These are phyloP conservation scores for Polyporus arcularius DNA, from an alignment of 768 basidiomycete genomes.

Conservation along the genomic window DNA sequence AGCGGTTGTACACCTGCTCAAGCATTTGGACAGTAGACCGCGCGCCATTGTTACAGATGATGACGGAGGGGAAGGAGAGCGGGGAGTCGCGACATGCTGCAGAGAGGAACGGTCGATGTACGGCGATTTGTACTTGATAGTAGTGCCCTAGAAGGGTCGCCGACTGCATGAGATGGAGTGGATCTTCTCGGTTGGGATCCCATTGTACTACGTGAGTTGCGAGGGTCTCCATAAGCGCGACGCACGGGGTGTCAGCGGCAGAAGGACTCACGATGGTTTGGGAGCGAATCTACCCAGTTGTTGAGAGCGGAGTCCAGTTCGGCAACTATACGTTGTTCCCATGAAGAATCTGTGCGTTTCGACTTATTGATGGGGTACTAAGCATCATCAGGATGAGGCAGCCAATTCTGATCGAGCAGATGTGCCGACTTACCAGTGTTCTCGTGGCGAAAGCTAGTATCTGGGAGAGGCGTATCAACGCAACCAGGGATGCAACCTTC, in stretches of 20 bases:
- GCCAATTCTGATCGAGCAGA: not conserved
- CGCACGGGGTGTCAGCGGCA: no score
- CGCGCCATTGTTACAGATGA: constrained; percentile 83
- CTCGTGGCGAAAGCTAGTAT: constrained; percentile 61
- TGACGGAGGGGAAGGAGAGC: constrained; percentile 57
- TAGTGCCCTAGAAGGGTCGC: constrained; percentile 40
- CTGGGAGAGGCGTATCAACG: constrained; percentile 55
- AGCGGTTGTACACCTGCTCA: constrained; percentile 40
- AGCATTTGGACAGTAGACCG: constrained; percentile 71
- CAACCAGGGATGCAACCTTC: constrained; percentile 55
- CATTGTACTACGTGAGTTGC: constrained; percentile 20
- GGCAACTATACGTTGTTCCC: constrained; percentile 56
- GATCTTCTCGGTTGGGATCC: constrained; percentile 23
- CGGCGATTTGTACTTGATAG: constrained; percentile 56
- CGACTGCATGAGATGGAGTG: constrained; percentile 32
- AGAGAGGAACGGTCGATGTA: constrained; percentile 74
- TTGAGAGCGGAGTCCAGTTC: constrained; percentile 62
- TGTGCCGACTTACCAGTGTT: constrained; percentile 26
- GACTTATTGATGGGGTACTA: constrained; percentile 48
- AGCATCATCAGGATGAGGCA: not conserved
- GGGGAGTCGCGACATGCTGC: constrained; percentile 7
- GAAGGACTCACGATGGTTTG: constrained; percentile 46
- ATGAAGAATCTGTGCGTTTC: constrained; percentile 34
- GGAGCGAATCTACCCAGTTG: constrained; percentile 61
- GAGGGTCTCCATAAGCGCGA: no score